These are phyloP conservation scores for Silybum marianum DNA, from an alignment of 129 eudicot species.

Conservation along the genomic window DNA sequence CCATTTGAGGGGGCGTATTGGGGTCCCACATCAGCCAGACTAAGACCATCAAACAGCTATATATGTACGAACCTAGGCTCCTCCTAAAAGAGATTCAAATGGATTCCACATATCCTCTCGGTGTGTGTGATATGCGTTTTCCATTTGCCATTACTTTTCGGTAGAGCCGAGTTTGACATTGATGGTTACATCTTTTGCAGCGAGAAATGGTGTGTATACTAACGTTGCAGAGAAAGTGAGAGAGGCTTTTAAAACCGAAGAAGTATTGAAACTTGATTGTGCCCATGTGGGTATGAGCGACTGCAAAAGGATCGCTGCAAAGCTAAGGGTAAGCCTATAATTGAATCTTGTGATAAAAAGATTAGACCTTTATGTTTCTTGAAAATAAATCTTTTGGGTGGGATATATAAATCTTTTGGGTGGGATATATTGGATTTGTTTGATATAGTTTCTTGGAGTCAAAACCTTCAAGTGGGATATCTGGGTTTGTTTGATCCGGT, in stretches of 20 bases:
- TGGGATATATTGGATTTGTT: background rate
- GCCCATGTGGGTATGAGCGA: conserved; percentile 77
- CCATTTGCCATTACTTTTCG: background rate
- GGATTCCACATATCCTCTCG: background rate
- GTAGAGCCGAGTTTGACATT: conserved; percentile 1
- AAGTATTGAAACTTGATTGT: conserved; percentile 79
- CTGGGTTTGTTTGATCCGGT: background rate
- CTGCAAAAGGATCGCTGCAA: conserved; percentile 89
- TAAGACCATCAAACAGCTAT: too few relatives aligned
- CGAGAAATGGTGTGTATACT: conserved; percentile 89
- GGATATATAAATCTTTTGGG: background rate
- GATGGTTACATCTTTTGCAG: conserved; percentile 40
- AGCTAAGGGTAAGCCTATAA: conserved; percentile 59
- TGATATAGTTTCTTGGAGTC: background rate
- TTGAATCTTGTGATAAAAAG: conserved; percentile 5
- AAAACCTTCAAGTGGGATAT: background rate
- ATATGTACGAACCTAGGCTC: too few relatives aligned
- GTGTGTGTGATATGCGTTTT: background rate
- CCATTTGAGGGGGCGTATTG: too few relatives aligned
- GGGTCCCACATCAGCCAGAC: too few relatives aligned
- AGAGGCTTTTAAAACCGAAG: conserved; percentile 67
- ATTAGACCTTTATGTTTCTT: conserved; percentile 5
- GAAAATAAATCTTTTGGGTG: background rate
- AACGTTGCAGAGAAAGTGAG: conserved; percentile 85
- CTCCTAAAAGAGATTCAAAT: background rate